A percentile compares a stretch with the other conserved stretches of the same genome.
Conservation (phyloP, 768 basidiomycete species). For the Hygrocybe coccinea region DNA sequence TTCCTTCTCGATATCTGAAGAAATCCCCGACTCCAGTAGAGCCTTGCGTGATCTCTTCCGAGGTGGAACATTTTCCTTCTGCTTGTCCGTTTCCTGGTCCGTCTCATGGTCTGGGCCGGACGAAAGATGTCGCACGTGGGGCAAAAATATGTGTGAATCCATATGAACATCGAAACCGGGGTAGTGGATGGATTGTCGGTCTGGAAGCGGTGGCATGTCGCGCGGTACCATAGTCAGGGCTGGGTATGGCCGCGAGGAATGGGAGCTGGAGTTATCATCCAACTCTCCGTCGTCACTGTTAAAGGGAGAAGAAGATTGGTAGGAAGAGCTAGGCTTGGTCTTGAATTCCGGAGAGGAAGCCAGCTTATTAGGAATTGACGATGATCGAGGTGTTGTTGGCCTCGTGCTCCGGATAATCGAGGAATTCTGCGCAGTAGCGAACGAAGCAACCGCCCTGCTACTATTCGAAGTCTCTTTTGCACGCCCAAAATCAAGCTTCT, state of each 20-base stretch:
- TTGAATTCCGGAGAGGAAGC: conserved; percentile 7
- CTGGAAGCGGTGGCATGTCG: conserved; percentile 26
- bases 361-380: not conserved
- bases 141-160: conserved; percentile 11
- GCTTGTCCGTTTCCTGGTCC: conserved; percentile 32
- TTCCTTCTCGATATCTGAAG: not conserved
- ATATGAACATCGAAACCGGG: conserved; percentile 32
- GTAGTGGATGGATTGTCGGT: conserved; percentile 44
- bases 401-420: not conserved
- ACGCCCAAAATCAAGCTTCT: conserved; percentile 49
- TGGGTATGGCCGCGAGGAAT: not conserved
- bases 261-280: not conserved
- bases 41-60: conserved; percentile 44
- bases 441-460: not conserved
- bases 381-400: not conserved
- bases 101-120: conserved; percentile 11
- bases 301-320: not conserved
- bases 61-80: conserved; percentile 58
- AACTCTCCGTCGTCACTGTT: not conserved
- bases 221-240: conserved; percentile 18
- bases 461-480: conserved; percentile 21
- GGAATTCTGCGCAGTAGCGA: conserved; percentile 8
- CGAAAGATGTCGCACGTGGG: conserved; percentile 8
- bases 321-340: not conserved
- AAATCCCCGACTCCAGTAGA: conserved; percentile 17